Evolutionary conservation across 257 asterid genomes (phyloP), one percentile per base, ranked within the genome.

Genomic region (Plectranthus barbatus): DNA sequence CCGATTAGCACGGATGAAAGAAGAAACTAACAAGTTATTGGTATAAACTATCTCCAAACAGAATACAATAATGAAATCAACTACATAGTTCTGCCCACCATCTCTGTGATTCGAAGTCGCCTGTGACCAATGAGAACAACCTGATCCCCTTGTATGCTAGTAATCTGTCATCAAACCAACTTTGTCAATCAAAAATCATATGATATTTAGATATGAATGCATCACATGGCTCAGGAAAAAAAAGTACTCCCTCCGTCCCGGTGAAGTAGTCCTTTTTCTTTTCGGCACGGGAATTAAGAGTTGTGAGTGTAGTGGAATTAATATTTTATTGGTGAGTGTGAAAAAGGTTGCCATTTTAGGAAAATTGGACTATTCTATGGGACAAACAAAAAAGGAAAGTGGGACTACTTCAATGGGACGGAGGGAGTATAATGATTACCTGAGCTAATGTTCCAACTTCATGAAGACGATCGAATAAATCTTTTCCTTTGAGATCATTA

Each of bases 361-460:
- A n/a, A n/a, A n/a, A n/a, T n/a, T n/a, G n/a, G n/a, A n/a, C n/a
- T n/a, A n/a, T n/a, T n/a, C n/a, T n/a, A n/a, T n/a, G n/a, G n/a
- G n/a, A n/a, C n/a, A n/a, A n/a, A n/a, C n/a, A n/a, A n/a, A n/a
- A n/a, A n/a, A n/a, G n/a, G n/a, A n/a, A n/a, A n/a, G n/a, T n/a
- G n/a, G n/a, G n/a, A n/a, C n/a, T n/a, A n/a, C n/a, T n/a, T n/a
- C n/a, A n/a, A n/a, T n/a, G n/a, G n/a, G n/a, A n/a, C n/a, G n/a
- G n/a, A n/a, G n/a, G n/a, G n/a, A n/a, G n/a, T n/a, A n/a, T n/a
- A n/a, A n/a, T n/a, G n/a, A n/a, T 80, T 73, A 93, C 97, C 99
- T 93, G 97, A 56, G 95, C 97, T 41, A 93, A 84, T 46, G 96
- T 91, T 53, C 99, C 99, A 71, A 93, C 94, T 57, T 81, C 95